These are phyloP conservation scores for Lachnum nothofagi DNA, from an alignment of 2,329 filamentous ascomycete species.

Conservation along the genomic window DNA sequence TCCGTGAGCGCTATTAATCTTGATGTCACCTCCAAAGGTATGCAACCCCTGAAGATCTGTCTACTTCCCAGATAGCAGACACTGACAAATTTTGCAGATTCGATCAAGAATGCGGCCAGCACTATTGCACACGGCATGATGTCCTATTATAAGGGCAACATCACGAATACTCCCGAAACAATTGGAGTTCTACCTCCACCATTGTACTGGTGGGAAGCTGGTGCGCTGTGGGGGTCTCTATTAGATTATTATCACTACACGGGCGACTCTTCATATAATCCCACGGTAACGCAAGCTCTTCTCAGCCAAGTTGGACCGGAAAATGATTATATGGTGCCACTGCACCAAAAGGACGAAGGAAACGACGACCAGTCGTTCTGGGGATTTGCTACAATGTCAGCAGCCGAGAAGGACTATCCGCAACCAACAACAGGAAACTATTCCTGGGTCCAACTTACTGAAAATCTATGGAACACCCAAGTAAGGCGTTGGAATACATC, in stretches of 20 bases:
- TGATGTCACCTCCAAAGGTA: conserved; percentile 18
- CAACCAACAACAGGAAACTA: conserved; percentile 52
- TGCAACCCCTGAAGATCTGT: background rate
- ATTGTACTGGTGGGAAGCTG: conserved; percentile 57
- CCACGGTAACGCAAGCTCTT: conserved; percentile 53
- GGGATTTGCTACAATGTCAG: conserved; percentile 62
- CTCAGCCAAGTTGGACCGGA: conserved; percentile 55
- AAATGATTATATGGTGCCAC: conserved; percentile 55
- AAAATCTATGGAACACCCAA: conserved; percentile 70
- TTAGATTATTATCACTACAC: conserved; percentile 43
- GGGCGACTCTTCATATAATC: conserved; percentile 58
- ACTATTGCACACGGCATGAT: conserved; percentile 57
- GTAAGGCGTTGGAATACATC: conserved; percentile 64
- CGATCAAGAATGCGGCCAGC: conserved; percentile 56
- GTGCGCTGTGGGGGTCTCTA: conserved; percentile 35
- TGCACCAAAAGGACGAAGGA: conserved; percentile 55
- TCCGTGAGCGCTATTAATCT: conserved; percentile 6
- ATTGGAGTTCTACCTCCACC: conserved; percentile 60
- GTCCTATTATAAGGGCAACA: conserved; percentile 60
- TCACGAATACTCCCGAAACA: conserved; percentile 47
- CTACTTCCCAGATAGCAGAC: background rate
- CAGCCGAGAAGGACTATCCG: conserved; percentile 64
- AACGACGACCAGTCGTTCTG: conserved; percentile 75
- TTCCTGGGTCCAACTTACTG: conserved; percentile 61
- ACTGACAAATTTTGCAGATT: conserved; percentile 40